These are phyloP conservation scores for Russula sp. DNA, from an alignment of 768 basidiomycete species.

Conservation along the genomic window DNA sequence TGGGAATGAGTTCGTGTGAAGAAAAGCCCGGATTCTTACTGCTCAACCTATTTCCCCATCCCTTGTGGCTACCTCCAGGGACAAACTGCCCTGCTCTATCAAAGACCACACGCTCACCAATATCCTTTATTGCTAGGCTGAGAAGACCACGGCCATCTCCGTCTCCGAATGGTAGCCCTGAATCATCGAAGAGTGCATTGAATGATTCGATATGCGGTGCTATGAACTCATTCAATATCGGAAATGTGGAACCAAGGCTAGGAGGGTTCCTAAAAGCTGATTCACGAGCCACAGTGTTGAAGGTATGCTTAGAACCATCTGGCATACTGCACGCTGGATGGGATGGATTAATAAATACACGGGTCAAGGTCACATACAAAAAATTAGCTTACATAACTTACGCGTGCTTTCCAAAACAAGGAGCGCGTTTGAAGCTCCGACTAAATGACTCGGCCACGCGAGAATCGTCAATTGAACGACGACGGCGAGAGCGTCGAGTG, in stretches of 20 bases:
- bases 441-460: slow-evolving; percentile 7
- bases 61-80: slow-evolving; percentile 43
- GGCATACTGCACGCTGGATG: slow-evolving; percentile 37
- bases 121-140: slow-evolving; percentile 70
- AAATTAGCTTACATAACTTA: slow-evolving; percentile 6
- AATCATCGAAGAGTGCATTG: slow-evolving; percentile 93
- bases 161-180: slow-evolving; percentile 65
- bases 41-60: slow-evolving; percentile 80
- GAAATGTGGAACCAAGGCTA: slow-evolving; percentile 56
- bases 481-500: background rate
- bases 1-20: slow-evolving; percentile 9
- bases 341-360: background rate
- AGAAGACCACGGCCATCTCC: slow-evolving; percentile 77
- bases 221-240: slow-evolving; percentile 88
- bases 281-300: slow-evolving; percentile 79
- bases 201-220: slow-evolving; percentile 93
- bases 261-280: slow-evolving; percentile 70
- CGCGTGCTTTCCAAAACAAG: slow-evolving; percentile 4
- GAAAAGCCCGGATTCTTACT: slow-evolving; percentile 44
- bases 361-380: background rate
- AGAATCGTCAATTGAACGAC: background rate
- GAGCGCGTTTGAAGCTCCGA: slow-evolving; percentile 17
- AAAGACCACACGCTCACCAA: slow-evolving; percentile 89
- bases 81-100: slow-evolving; percentile 58
- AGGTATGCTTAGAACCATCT: slow-evolving; percentile 47